Evolutionary conservation across 768 basidiomycete genomes (phyloP).

Genomic region (Phylloporus sp.): DNA sequence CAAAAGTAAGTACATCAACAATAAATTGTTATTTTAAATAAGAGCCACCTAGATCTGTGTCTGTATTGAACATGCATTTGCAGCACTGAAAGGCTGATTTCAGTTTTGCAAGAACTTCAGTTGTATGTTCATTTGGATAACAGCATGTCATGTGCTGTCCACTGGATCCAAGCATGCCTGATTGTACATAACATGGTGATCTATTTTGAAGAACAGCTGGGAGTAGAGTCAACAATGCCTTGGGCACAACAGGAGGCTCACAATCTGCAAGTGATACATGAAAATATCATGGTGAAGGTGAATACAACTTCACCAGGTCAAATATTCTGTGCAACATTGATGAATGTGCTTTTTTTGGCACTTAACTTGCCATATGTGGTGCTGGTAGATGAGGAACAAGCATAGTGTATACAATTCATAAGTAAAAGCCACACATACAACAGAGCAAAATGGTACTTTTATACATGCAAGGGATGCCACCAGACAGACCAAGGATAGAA

Average conservation of each 20-base stretch:
- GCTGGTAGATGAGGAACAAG: background rate
- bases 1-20: background rate
- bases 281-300: background rate
- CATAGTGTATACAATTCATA: background rate
- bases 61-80: slow-evolving; percentile 1
- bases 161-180: background rate
- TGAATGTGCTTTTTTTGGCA: background rate
- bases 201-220: background rate
- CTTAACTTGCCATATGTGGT: background rate
- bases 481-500: too few species aligned
- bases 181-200: background rate
- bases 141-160: background rate
- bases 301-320: background rate
- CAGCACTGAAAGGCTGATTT: slow-evolving; percentile 1
- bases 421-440: background rate
- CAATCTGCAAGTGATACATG: background rate
- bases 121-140: background rate
- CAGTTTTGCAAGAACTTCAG: background rate
- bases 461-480: background rate
- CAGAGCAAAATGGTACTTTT: too few species aligned
- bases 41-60: background rate
- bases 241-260: background rate
- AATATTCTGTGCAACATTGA: background rate
- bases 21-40: background rate
- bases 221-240: background rate